phyloP scores from a whole-genome alignment of 352 stramenopile genomes.

The Phytophthora idaei region DNA sequence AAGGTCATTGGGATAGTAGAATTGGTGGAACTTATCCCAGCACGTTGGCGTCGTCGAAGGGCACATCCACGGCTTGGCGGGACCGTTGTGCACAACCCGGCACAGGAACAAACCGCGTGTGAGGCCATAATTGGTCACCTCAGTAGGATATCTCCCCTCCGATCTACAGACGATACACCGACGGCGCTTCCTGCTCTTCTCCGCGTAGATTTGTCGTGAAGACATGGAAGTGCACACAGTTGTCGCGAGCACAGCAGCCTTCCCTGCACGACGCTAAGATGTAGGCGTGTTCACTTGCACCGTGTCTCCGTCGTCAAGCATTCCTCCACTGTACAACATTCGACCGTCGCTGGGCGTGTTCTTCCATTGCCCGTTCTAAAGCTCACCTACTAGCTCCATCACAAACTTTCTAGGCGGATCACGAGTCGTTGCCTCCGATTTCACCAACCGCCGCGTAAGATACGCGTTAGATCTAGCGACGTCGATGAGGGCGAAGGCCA shows the following conservation, averaged over 20 bases:
- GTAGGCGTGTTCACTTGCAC: background rate
- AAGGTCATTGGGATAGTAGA: conserved; percentile 7
- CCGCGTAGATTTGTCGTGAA: conserved; percentile 6
- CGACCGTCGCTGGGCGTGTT: conserved; percentile 1
- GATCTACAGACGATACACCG: background rate
- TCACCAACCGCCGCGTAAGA: no score
- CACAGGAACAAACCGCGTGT: background rate
- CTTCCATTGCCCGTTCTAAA: conserved; percentile 2
- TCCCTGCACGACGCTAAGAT: background rate
- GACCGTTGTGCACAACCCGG: background rate
- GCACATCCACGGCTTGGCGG: conserved; percentile 3
- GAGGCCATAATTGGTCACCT: conserved; percentile 11
- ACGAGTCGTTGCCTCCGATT: no score
- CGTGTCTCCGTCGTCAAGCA: background rate
- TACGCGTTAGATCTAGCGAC: background rate
- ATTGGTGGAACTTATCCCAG: conserved; percentile 11
- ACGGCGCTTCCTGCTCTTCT: conserved; percentile 8
- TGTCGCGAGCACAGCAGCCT: background rate
- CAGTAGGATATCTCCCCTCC: conserved; percentile 8
- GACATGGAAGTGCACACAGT: background rate
- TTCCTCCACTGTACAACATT: conserved; percentile 2
- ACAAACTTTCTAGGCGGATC: no score
- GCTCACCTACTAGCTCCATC: background rate
- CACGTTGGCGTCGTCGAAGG: background rate
- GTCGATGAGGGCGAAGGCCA: background rate